phyloP scores from a whole-genome alignment of 345 rosid genomes.

The Arabidopsis suecica region DNA sequence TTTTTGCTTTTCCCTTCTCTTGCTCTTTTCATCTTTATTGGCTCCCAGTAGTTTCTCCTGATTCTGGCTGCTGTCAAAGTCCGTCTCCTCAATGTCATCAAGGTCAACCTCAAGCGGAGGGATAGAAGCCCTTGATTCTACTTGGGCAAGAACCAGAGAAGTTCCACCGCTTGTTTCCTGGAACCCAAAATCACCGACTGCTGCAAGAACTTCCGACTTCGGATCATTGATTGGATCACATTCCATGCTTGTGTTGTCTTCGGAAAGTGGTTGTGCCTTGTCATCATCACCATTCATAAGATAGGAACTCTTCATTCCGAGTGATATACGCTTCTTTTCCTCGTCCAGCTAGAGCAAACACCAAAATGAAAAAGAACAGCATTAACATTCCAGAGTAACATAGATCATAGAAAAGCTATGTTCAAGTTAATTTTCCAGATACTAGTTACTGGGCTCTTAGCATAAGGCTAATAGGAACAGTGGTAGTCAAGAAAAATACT shows the following conservation, averaged over 20 bases:
- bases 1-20: slow-evolving; percentile 60
- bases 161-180: slow-evolving; percentile 49
- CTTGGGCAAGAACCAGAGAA: slow-evolving; percentile 57
- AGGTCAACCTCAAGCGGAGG: slow-evolving; percentile 86
- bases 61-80: slow-evolving; percentile 47
- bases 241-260: slow-evolving; percentile 51
- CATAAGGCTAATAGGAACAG: slow-evolving; percentile 12
- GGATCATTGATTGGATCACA: slow-evolving; percentile 43
- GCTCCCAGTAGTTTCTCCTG: slow-evolving; percentile 46
- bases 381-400: slow-evolving; percentile 6
- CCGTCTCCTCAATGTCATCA: slow-evolving; percentile 64
- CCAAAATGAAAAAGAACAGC: slow-evolving; percentile 27
- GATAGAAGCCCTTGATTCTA: slow-evolving; percentile 76
- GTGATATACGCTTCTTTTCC: slow-evolving; percentile 81
- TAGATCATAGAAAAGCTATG: slow-evolving; percentile 6
- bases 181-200: slow-evolving; percentile 38
- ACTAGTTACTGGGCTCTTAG: slow-evolving; percentile 2
- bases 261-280: slow-evolving; percentile 37
- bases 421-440: slow-evolving; percentile 11
- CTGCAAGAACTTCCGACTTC: slow-evolving; percentile 28
- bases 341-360: slow-evolving; percentile 62
- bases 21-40: slow-evolving; percentile 55
- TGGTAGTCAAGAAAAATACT: neutral
- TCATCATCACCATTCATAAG: slow-evolving; percentile 45
- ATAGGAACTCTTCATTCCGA: slow-evolving; percentile 81